Base-by-base conservation (phyloP, 2,329 filamentous ascomycete species). In the Arachnomyces sp. region DNA sequence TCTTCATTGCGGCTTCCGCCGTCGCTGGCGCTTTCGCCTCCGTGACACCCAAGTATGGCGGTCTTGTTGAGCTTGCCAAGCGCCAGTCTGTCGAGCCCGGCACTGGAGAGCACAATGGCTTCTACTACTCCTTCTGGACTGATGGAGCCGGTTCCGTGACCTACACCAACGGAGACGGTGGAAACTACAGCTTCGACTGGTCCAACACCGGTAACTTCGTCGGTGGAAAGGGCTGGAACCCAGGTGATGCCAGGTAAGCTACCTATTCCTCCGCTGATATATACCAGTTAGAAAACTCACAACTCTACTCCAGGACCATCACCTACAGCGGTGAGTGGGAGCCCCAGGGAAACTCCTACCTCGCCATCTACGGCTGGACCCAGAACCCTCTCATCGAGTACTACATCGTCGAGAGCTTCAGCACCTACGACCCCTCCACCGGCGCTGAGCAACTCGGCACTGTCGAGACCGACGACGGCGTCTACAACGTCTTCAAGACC, bases 301-400 rank as follows among this genome's bases (percentile, higher is more conserved):
- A 14, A 4, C 33, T 18, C 17, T 16, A 16, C 32, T 33, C 12
- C 52, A 74, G 71, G 44, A 63, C 58, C 39, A 72, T 76, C 53
- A 67, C 57, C 45, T 76, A 72, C 62, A 61, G 57, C 9, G 72
- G 66, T 31, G 60, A 57, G 29, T 75, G 67, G 62, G 61, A 53
- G 42, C 64, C 68, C 39, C 62, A 60, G 41, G 70, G 70, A 45
- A 73, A 74, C 61, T 53, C 53, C 15, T 77, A 77, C 53, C 65
- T 79, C 12, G 58, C 73, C 11, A 56, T 78, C n/a, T 78, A 78
- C 51, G 74, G 74, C 34, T 79, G 75, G 73, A 73, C 70, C 2
- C 60, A 54, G 13, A 67, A 65, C 53, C 72, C 72, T 0, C 58
- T 75, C n/a, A 63, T 76, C 52, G 74, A 77, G 49, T 77, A 76